Conservation (phyloP, 257 asterid species). For the Solanum tacnaense region DNA sequence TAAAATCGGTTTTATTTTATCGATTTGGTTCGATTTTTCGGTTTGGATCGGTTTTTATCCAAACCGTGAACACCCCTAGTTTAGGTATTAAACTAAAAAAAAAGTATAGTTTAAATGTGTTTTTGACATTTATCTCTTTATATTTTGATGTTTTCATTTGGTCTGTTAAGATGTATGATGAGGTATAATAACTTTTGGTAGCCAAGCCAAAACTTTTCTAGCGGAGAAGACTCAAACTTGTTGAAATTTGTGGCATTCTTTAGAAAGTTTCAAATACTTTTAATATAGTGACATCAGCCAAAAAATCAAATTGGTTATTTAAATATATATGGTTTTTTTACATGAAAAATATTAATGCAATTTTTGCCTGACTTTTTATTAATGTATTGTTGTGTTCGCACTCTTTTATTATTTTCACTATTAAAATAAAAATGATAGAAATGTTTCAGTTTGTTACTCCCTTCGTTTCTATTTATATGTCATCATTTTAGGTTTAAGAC, state of each 20-base stretch:
- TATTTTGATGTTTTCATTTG: neutral
- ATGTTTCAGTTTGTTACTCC: neutral
- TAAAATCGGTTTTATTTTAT: no score
- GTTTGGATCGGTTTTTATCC: no score
- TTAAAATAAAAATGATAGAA: neutral
- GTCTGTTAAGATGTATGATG: neutral
- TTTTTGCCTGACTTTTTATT: neutral
- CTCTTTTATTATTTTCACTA: neutral
- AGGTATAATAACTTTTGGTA: neutral
- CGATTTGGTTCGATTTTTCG: no score
- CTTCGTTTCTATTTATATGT: no score
- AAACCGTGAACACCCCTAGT: no score
- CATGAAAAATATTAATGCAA: neutral
- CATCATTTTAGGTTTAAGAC: no score
- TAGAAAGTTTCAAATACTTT: neutral
- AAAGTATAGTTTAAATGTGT: no score
- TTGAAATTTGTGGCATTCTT: neutral
- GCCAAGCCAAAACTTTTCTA: neutral
- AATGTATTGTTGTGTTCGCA: neutral
- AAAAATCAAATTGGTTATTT: neutral
- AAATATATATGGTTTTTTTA: neutral
- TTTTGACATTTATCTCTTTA: no score
- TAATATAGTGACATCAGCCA: neutral
- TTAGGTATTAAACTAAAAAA: no score
- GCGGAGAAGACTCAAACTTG: neutral